A percentile compares a stretch with the other conserved stretches of the same genome.
These are phyloP conservation scores for Colletotrichum sp. DNA, from an alignment of 2,329 filamentous ascomycete species.

Conservation along the genomic window DNA sequence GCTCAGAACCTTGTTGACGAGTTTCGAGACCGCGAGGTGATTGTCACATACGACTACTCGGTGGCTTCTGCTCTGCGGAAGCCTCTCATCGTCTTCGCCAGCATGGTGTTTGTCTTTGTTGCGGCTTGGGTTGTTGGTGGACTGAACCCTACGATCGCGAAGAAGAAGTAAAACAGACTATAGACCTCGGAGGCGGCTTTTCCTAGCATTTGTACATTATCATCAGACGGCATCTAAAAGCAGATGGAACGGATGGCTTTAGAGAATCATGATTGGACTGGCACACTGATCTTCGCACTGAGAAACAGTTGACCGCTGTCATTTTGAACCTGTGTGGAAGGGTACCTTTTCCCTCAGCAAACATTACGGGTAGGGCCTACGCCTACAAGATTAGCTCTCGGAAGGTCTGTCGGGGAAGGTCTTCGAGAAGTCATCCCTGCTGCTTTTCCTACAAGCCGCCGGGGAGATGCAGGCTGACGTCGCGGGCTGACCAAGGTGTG, in stretches of 20 bases:
- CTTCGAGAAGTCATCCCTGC: conserved; percentile 2
- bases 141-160: conserved; percentile 79
- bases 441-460: neutral
- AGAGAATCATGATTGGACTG: conserved; percentile 23
- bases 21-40: conserved; percentile 79
- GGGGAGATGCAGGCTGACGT: conserved; percentile 18
- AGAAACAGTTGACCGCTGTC: neutral
- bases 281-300: neutral
- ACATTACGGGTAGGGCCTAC: neutral
- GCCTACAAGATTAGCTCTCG: neutral
- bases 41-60: conserved; percentile 89
- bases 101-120: conserved; percentile 75
- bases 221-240: conserved; percentile 23
- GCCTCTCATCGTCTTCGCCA: conserved; percentile 80
- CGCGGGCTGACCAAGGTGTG: conserved; percentile 15
- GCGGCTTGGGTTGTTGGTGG: conserved; percentile 77
- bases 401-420: neutral
- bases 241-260: conserved; percentile 18
- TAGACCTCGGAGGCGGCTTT: conserved; percentile 9
- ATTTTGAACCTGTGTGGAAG: neutral
- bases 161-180: conserved; percentile 34
- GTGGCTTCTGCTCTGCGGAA: conserved; percentile 79
- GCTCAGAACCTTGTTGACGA: conserved; percentile 92
- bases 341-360: neutral
- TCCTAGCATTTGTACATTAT: conserved; percentile 26